Evolutionary conservation across 306 rosid species (phyloP).

Genomic region (Canavalia ensiformis): DNA sequence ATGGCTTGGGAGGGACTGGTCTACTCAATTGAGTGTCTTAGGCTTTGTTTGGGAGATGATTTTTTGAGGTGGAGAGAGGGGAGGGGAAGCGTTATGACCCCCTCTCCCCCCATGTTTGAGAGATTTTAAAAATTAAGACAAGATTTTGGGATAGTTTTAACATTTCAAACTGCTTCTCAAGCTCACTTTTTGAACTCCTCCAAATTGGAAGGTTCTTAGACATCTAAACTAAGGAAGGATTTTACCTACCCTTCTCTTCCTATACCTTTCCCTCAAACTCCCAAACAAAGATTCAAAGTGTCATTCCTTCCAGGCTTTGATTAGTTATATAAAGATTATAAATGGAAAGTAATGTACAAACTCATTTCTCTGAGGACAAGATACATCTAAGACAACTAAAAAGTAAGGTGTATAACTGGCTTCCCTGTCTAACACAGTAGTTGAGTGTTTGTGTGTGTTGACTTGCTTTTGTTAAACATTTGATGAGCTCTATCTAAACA

Average conservation of each 20-base stretch:
- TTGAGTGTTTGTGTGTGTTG: not conserved
- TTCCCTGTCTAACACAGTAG: not conserved
- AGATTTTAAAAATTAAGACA: no score
- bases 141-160: no score
- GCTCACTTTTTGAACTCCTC: no score
- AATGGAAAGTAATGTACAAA: not conserved
- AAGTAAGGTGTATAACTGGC: not conserved
- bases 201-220: no score
- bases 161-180: no score
- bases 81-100: no score
- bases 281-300: not conserved
- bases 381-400: not conserved
- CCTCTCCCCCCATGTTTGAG: no score
- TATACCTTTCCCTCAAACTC: no score
- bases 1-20: not conserved
- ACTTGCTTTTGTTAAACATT: not conserved
- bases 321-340: slow-evolving; percentile 5
- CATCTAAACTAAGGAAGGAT: no score
- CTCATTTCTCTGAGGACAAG: not conserved
- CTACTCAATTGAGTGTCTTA: not conserved
- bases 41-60: no score
- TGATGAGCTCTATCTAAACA: not conserved
- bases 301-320: slow-evolving; percentile 1
- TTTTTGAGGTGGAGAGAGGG: no score
- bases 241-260: no score